Percentiles rank a stretch among this genome's conserved stretches.
Conservation (phyloP, 176 grass and related monocot genomes). For the Carex parvula region DNA sequence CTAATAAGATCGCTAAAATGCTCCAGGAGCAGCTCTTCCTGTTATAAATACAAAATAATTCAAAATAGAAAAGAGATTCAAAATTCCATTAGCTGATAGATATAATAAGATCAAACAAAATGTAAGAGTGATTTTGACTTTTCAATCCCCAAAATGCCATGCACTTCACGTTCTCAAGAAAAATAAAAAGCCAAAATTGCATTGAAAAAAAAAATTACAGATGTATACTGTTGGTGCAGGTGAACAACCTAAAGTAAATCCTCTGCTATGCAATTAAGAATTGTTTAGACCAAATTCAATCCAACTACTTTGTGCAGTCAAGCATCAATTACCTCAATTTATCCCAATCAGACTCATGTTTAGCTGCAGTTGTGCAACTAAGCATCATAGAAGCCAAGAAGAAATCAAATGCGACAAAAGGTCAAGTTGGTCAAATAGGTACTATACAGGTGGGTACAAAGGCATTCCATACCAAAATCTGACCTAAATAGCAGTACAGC, state of each 20-base stretch:
- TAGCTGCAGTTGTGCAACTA: neutral
- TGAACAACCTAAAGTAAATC: neutral
- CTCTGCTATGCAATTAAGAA: neutral
- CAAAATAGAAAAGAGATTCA: neutral
- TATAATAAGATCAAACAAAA: neutral
- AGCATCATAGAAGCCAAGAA: neutral
- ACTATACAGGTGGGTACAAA: neutral
- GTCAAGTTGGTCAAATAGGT: neutral
- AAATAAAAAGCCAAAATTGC: neutral
- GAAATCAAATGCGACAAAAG: slow-evolving; percentile 6
- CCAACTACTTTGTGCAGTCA: neutral
- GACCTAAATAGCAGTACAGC: neutral
- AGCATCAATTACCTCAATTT: neutral
- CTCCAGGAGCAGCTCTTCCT: slow-evolving; percentile 90
- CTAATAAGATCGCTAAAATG: slow-evolving; percentile 78
- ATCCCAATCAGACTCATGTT: neutral
- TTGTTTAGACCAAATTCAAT: neutral
- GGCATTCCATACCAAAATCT: neutral
- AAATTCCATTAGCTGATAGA: neutral
- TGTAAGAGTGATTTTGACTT: neutral
- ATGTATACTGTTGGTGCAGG: neutral
- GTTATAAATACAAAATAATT: slow-evolving; percentile 32
- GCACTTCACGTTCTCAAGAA: neutral
- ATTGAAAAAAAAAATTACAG: neutral
- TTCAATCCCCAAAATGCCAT: neutral